Conservation (phyloP, 257 asterid genomes). For the Solanum virginianum region DNA sequence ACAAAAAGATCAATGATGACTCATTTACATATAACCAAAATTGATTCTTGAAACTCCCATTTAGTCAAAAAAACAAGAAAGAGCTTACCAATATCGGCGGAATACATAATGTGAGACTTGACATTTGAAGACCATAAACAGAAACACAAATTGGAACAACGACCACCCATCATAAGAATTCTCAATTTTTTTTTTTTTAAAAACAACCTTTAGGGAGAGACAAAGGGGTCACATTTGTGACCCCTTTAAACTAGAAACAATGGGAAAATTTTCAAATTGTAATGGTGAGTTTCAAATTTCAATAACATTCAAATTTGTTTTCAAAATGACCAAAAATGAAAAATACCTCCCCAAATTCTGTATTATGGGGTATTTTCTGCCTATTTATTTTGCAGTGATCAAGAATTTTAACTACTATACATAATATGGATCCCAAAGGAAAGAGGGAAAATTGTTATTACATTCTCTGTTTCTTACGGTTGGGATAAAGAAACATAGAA, state of each 20-base stretch:
- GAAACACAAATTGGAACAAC: slow-evolving; percentile 29
- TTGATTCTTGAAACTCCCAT: neutral
- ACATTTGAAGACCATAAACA: slow-evolving; percentile 24
- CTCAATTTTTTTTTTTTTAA: too few species aligned
- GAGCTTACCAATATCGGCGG: slow-evolving; percentile 22
- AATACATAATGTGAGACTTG: slow-evolving; percentile 23
- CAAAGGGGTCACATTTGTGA: neutral
- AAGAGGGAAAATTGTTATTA: neutral
- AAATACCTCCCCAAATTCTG: neutral
- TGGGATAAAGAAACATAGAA: neutral
- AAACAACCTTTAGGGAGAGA: neutral
- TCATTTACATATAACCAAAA: neutral
- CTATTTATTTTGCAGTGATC: neutral
- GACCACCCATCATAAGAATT: slow-evolving; percentile 27
- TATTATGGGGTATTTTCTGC: neutral
- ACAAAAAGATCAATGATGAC: neutral
- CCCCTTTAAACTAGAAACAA: neutral
- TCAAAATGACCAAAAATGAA: neutral
- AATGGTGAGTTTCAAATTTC: neutral
- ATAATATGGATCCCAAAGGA: neutral
- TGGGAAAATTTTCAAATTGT: neutral
- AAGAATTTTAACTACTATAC: neutral
- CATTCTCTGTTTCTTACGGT: neutral
- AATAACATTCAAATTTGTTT: neutral
- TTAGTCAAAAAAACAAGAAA: neutral